Conservation (phyloP, 805 yeast species). For the Candida oleophila region DNA sequence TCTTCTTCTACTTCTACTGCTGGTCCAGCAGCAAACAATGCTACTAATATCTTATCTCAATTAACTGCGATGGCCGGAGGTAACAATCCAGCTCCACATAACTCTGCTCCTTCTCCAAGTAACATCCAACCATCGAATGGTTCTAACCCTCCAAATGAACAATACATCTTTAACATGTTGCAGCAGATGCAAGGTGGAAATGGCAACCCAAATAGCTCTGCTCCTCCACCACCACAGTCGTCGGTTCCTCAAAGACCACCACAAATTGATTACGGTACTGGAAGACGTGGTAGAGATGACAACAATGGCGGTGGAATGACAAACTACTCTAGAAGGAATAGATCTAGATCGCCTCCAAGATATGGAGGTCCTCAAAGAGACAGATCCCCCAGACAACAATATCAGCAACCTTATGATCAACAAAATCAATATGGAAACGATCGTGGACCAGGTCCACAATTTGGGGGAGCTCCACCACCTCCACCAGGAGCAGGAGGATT, state of each 20-base stretch:
- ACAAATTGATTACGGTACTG: slow-evolving; percentile 12
- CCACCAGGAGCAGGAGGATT: background rate
- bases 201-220: slow-evolving; percentile 3
- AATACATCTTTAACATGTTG: slow-evolving; percentile 49
- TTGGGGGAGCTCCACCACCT: background rate
- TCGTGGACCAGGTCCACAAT: background rate
- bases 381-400: slow-evolving; percentile 26
- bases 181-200: slow-evolving; percentile 46
- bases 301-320: slow-evolving; percentile 20
- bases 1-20: slow-evolving; percentile 10
- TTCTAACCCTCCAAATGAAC: slow-evolving; percentile 23
- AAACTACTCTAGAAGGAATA: slow-evolving; percentile 46
- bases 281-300: slow-evolving; percentile 21
- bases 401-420: slow-evolving; percentile 8
- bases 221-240: slow-evolving; percentile 5
- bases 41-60: slow-evolving; percentile 43
- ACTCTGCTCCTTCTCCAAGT: slow-evolving; percentile 16
- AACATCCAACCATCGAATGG: slow-evolving; percentile 8
- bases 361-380: slow-evolving; percentile 18
- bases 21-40: slow-evolving; percentile 18
- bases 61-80: slow-evolving; percentile 39
- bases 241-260: slow-evolving; percentile 15
- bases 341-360: slow-evolving; percentile 54
- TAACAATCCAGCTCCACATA: slow-evolving; percentile 10
- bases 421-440: background rate